These are phyloP conservation scores for Serendipita sp. DNA, from an alignment of 768 basidiomycete genomes.

Conservation along the genomic window DNA sequence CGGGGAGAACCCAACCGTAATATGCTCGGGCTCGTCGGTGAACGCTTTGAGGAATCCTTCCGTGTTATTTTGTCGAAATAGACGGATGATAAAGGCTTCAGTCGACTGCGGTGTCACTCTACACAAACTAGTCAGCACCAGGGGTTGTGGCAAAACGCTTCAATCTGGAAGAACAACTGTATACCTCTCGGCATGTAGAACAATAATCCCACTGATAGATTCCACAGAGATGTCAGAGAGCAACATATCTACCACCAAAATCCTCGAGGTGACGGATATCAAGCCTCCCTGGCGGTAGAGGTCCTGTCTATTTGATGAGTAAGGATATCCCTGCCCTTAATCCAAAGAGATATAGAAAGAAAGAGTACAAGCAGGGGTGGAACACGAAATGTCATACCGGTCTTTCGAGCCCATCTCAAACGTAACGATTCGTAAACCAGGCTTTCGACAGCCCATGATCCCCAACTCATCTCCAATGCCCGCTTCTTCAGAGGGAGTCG, in stretches of 20 bases:
- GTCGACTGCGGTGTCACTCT: conserved; percentile 73
- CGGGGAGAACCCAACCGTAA: conserved; percentile 83
- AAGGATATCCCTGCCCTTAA: no score
- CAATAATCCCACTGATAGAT: conserved; percentile 75
- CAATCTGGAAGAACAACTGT: conserved; percentile 11
- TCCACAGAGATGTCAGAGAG: conserved; percentile 71
- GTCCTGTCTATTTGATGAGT: conserved; percentile 40
- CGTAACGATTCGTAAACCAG: conserved; percentile 66
- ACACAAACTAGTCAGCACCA: background rate
- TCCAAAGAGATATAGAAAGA: conserved; percentile 5
- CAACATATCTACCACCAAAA: conserved; percentile 89
- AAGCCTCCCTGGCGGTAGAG: conserved; percentile 81
- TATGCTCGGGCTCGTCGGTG: conserved; percentile 90
- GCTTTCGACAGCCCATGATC: conserved; percentile 78
- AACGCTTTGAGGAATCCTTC: conserved; percentile 92
- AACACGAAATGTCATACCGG: no score
- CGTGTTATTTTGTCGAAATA: conserved; percentile 81
- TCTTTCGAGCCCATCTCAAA: conserved; percentile 71
- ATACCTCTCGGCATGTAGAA: conserved; percentile 84
- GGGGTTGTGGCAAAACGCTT: background rate
- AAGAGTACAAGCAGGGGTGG: background rate
- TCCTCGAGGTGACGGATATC: conserved; percentile 83
- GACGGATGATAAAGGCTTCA: conserved; percentile 85
- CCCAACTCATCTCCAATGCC: conserved; percentile 91
- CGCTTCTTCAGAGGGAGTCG: conserved; percentile 70